Base-by-base conservation (phyloP, 1,284 basidiomycete species). In the Trichosporon ovoides region DNA sequence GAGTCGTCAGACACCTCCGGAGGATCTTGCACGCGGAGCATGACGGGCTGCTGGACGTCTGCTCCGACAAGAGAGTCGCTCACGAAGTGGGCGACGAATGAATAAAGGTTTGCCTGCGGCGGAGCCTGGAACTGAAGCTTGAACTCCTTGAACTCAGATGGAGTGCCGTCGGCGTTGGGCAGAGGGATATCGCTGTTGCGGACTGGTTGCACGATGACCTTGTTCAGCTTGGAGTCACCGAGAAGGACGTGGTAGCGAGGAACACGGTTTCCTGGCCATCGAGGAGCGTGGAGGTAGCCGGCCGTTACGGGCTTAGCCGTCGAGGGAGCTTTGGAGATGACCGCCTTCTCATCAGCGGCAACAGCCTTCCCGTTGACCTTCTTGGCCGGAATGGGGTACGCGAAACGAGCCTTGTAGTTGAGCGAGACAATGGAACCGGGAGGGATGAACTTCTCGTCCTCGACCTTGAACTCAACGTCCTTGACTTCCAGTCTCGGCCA, bases 121-220 rank as follows among this genome's bases (percentile, higher is more conserved):
- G 96, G 96, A 0, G 92, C 94, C 76, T 97, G 93, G 84, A 98
- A 97, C 70, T 92, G 90, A 43, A 97, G 80, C 73, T 88, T 89
- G 80, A 90, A 94, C 35, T 87, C 84, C 56, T 92, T 85, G 67
- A 88, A 87, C 68, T 88, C 83, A 33, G 85, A 81, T 0, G 74
- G 64, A 14, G 83, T 80, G n/a, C 80, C 77, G 57, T 80, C 80
- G 0, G 83, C 74, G 56, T 84, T 78, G 0, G 85, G 83, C 56
- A 84, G 81, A 0, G 91, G 91, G 14, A 96, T 82, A 65, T 94
- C 90, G 33, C 83, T 83, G 64, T 97, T 84, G 70, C 87, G 87
- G 69, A 87, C 80, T 0, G 96, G 96, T 34, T 92, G 91, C 1
- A 98, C 91, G 52, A 98, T 91, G 55, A 97, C 83, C 52, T 88